Evolutionary conservation across 1,139 yeast genomes (phyloP), one percentile per base, ranked within the genome.

Genomic region (Tardiomyces depauwii): DNA sequence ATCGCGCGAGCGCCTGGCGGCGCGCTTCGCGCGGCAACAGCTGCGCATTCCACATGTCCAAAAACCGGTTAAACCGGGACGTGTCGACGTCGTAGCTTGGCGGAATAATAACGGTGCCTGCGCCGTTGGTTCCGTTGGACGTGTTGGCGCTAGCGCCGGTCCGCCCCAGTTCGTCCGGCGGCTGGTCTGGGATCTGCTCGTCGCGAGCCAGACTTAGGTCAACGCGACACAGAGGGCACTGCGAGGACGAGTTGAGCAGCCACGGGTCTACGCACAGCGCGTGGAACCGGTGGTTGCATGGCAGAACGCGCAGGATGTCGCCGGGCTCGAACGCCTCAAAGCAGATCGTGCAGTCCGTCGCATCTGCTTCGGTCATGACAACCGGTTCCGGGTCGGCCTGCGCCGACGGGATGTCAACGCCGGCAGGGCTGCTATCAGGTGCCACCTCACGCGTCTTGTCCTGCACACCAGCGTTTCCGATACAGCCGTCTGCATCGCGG

Each of bases 241-340:
- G 82, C 1, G 87, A 86, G 46, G 86, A 74, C 50, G 88, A 67
- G 54, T 76, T 77, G 2, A 78, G 77, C 39, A 85, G 68, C 95
- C 95, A 85, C 0, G 91, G 89, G 58, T 85, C 94, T 42, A 85
- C 73, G 62, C 95, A 85, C 6, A 72, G 78, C 2, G 84, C 76
- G 59, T 84, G 94, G 71, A 80, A 84, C 7, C 80, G 85, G 63
- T 84, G 94, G 9, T 86, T 85, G 65, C 94, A 84, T 11, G 85
- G 72, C 45, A 84, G 67, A 0, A 87, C 86, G 46, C 94, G 73
- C 18, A 65, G 49, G 0, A 83, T 86, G 5, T 46, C 42, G 18
- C 55, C 54, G 44, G 73, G 71, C 50, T 75, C 79, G 49, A 79
- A 72, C 9, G 66, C 61, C 47, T 85, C 94, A 49, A 85, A 74